These are phyloP conservation scores for Tulasnella sp. DNA, from an alignment of 768 basidiomycete species.

Conservation along the genomic window DNA sequence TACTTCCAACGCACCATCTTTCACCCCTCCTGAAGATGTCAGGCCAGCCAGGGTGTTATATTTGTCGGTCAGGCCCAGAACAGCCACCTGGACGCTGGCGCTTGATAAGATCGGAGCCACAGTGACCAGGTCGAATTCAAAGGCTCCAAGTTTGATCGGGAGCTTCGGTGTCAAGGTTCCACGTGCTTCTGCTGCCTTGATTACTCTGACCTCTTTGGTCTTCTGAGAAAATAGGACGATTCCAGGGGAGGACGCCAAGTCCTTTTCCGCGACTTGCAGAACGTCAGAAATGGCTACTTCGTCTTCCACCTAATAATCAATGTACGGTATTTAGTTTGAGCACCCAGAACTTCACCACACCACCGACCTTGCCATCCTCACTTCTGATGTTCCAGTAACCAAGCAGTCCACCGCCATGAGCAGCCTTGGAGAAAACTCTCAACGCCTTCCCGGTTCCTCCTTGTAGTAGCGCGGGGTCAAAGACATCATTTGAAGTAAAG, in stretches of 20 bases:
- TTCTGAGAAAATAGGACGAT: background rate
- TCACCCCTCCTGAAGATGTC: background rate
- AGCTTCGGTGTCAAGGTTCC: background rate
- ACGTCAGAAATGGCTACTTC: slow-evolving; percentile 6
- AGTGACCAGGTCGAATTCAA: slow-evolving; percentile 30
- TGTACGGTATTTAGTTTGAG: background rate
- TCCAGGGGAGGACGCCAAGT: background rate
- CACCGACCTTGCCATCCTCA: slow-evolving; percentile 24
- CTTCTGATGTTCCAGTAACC: slow-evolving; percentile 31
- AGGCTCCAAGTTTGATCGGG: slow-evolving; percentile 25
- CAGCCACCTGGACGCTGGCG: slow-evolving; percentile 9
- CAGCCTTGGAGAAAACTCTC: slow-evolving; percentile 26
- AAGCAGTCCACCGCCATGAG: slow-evolving; percentile 26
- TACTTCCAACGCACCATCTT: background rate
- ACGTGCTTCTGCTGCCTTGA: background rate
- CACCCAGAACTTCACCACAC: background rate
- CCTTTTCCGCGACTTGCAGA: background rate
- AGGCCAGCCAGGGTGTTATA: slow-evolving; percentile 29
- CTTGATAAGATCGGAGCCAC: slow-evolving; percentile 23
- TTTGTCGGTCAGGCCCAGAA: slow-evolving; percentile 29
- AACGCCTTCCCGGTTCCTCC: slow-evolving; percentile 26
- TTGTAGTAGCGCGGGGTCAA: slow-evolving; percentile 25
- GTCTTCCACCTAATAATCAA: slow-evolving; percentile 14
- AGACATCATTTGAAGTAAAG: slow-evolving; percentile 20
- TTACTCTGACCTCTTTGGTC: slow-evolving; percentile 1